A percentile compares a stretch with the other conserved stretches of the same genome.
phyloP scores from a whole-genome alignment of 176 grass and related monocot genomes.

The Avena insularis region DNA sequence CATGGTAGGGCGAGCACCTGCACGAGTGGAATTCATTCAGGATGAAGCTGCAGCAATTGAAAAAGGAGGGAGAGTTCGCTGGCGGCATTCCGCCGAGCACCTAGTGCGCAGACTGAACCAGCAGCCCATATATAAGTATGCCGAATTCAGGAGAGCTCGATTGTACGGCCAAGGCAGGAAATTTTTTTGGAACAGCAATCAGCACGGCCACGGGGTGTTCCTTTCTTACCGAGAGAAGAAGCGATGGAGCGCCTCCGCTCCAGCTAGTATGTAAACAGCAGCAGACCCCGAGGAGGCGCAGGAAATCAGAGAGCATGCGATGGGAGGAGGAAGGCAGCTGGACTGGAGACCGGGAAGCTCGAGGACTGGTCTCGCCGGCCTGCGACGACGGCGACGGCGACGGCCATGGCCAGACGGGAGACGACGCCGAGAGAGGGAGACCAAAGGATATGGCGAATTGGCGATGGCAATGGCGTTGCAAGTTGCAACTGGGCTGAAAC shows the following conservation, averaged over 20 bases:
- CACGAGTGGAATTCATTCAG: background rate
- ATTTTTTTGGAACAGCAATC: too few relatives aligned
- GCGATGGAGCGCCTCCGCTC: background rate
- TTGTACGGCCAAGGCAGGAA: background rate
- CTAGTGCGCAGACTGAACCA: background rate
- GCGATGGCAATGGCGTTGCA: background rate
- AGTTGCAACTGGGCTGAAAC: background rate
- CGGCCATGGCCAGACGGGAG: background rate
- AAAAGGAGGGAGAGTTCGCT: background rate
- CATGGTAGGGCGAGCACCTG: conserved; percentile 36
- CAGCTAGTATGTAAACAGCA: background rate
- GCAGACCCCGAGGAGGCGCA: background rate
- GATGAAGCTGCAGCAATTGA: too few relatives aligned
- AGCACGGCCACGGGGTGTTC: too few relatives aligned
- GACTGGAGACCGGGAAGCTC: background rate
- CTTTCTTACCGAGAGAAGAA: background rate
- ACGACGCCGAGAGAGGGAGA: background rate
- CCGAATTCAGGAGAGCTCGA: too few relatives aligned
- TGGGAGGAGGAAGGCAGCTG: background rate
- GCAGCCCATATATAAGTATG: background rate
- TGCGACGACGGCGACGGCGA: background rate
- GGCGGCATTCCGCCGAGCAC: background rate
- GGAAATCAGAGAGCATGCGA: background rate
- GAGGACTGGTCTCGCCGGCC: background rate
- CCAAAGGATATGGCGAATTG: background rate